Evolutionary conservation across 176 grass and related monocot genomes (phyloP).

Genomic region (Lolium multiflorum): DNA sequence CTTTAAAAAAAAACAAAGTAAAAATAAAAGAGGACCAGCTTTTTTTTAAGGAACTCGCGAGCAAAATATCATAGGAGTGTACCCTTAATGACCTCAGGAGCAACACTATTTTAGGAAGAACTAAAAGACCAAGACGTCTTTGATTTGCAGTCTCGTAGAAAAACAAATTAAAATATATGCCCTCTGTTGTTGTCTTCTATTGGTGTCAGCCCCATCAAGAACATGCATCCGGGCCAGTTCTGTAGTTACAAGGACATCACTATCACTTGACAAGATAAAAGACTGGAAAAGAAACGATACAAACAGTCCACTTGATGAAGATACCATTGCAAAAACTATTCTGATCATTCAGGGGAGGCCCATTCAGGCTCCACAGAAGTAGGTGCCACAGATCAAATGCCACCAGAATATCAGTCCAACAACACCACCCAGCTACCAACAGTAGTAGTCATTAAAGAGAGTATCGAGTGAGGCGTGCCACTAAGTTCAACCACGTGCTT

Average conservation of each 20-base stretch:
- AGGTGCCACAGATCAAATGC: constrained; percentile 3
- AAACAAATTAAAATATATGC: too few relatives aligned
- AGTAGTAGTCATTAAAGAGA: background rate
- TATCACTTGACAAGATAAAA: background rate
- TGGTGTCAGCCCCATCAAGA: too few relatives aligned
- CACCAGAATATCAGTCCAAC: background rate
- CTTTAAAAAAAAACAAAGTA: too few relatives aligned
- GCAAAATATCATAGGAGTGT: too few relatives aligned
- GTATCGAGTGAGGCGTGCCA: background rate
- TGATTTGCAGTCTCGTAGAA: background rate
- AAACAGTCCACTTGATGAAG: background rate
- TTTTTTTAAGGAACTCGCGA: too few relatives aligned
- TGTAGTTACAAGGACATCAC: background rate
- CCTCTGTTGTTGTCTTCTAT: background rate
- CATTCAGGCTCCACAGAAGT: background rate
- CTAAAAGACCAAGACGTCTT: background rate
- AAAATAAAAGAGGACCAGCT: too few relatives aligned
- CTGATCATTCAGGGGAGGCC: background rate
- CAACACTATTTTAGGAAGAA: background rate
- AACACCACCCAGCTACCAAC: background rate
- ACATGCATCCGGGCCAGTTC: too few relatives aligned
- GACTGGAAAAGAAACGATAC: background rate
- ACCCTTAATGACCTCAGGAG: too few relatives aligned
- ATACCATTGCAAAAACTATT: background rate
- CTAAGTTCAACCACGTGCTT: background rate